Conservation (phyloP, 352 stramenopile species). For the Aphanomyces euteiches region DNA sequence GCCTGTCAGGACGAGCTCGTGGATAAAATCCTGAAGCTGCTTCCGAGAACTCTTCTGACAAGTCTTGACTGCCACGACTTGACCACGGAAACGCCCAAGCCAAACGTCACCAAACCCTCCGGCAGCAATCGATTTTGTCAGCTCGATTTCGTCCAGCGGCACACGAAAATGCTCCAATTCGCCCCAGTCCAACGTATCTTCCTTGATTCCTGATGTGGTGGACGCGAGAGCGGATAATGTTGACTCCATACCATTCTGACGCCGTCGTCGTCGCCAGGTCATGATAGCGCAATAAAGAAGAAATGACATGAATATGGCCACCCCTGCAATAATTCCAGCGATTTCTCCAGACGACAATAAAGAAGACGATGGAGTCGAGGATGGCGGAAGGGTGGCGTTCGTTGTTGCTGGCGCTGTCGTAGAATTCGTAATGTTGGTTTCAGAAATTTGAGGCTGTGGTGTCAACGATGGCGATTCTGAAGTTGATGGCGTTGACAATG, state of each 20-base stretch:
- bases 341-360: not conserved
- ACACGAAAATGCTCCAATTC: not conserved
- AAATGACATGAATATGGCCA: not conserved
- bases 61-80: conserved; percentile 17
- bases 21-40: conserved; percentile 46
- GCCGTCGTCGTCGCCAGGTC: not conserved
- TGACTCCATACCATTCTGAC: not conserved
- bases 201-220: not conserved
- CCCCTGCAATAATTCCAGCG: not conserved
- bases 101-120: conserved; percentile 5
- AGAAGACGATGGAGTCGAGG: not conserved
- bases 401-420: not conserved
- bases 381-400: not conserved
- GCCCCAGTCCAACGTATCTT: not conserved
- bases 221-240: not conserved
- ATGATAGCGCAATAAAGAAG: no score
- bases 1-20: conserved; percentile 47
- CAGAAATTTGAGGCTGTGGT: not conserved
- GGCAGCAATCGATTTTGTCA: conserved; percentile 4
- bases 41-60: conserved; percentile 34
- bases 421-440: not conserved
- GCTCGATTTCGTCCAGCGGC: not conserved
- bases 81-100: not conserved
- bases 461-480: not conserved
- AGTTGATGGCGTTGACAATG: not conserved